phyloP scores from a whole-genome alignment of 495 filamentous ascomycete genomes.

The Aspergillus hancockii region DNA sequence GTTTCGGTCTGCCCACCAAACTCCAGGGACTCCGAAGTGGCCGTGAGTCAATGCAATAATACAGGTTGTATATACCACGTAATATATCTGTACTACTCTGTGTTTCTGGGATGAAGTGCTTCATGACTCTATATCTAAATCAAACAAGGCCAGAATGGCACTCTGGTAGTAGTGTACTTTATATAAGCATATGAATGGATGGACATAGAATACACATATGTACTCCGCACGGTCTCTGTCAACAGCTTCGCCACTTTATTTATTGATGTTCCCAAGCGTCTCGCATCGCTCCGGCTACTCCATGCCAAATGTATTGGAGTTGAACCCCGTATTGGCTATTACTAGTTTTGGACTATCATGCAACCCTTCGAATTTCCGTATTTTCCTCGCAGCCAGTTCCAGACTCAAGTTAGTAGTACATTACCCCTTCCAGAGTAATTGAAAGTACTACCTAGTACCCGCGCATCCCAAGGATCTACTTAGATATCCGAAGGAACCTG shows the following conservation, averaged over 20 bases:
- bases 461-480: neutral
- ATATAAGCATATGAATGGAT: too few species aligned
- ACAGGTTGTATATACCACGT: neutral
- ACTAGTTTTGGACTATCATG: neutral
- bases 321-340: neutral
- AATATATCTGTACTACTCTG: neutral
- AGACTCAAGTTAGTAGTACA: neutral
- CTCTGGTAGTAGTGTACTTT: too few species aligned
- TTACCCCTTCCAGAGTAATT: neutral
- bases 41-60: neutral
- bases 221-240: too few species aligned
- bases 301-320: neutral
- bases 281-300: neutral
- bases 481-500: slow-evolving; percentile 4
- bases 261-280: neutral
- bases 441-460: neutral
- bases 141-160: too few species aligned
- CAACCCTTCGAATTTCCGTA: neutral
- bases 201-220: too few species aligned
- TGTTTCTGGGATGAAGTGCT: too few species aligned
- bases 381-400: neutral
- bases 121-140: too few species aligned
- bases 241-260: neutral
- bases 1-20: neutral
- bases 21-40: neutral